phyloP scores from a whole-genome alignment of 306 rosid species.

The barrel medic (Medicago truncatula) region DNA sequence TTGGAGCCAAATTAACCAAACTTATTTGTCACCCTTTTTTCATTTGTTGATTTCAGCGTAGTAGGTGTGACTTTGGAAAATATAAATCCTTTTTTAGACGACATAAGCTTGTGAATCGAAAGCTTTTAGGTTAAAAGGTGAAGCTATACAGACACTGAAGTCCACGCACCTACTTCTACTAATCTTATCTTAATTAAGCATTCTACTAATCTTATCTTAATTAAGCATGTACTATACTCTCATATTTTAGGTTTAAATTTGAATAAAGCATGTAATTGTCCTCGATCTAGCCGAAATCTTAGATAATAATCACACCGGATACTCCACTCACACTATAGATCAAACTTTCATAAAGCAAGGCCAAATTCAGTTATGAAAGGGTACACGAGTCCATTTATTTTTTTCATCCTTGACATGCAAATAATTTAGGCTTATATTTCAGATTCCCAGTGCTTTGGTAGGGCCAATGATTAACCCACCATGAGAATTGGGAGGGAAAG shows the following conservation, averaged over 20 bases:
- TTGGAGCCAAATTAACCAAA: constrained; percentile 55
- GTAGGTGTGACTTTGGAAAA: constrained; percentile 49
- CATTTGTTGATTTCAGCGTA: constrained; percentile 43
- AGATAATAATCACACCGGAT: constrained; percentile 37
- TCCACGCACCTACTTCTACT: constrained; percentile 69
- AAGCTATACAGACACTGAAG: constrained; percentile 71
- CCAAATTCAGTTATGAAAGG: constrained; percentile 16
- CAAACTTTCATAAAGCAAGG: constrained; percentile 48
- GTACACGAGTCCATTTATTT: constrained; percentile 48
- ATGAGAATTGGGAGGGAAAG: constrained; percentile 51
- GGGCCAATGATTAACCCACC: constrained; percentile 42
- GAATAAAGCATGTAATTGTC: constrained; percentile 10
- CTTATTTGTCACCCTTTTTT: constrained; percentile 41
- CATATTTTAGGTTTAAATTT: constrained; percentile 23
- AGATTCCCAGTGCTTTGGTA: constrained; percentile 45
- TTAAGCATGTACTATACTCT: not conserved
- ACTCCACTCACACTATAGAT: constrained; percentile 39
- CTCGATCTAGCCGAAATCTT: constrained; percentile 38
- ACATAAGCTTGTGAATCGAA: constrained; percentile 49
- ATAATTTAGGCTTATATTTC: constrained; percentile 21
- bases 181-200: constrained; percentile 24
- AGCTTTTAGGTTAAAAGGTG: constrained; percentile 86
- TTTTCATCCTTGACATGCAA: constrained; percentile 59
- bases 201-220: too few species aligned
- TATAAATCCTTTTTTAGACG: constrained; percentile 54